Evolutionary conservation across 371 early-diverging fungal genomes (phyloP).

Genomic region (Mortierella polycephala): DNA sequence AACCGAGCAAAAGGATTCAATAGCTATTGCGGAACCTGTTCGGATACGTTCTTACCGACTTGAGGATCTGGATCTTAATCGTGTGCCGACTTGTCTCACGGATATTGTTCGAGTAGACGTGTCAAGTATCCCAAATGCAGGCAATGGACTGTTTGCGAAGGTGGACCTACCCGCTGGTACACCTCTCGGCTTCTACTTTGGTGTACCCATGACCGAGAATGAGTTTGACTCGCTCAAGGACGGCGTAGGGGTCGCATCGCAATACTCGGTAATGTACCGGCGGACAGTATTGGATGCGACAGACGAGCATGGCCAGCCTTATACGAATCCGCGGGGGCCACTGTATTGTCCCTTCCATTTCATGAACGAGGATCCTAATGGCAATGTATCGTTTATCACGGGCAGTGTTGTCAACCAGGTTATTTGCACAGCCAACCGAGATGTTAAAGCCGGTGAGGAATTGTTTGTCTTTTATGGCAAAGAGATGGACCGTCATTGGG

Average conservation of each 20-base stretch:
- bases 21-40: constrained; percentile 10
- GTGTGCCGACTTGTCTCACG: constrained; percentile 62
- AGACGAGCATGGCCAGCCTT: constrained; percentile 78
- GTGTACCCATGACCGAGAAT: constrained; percentile 91
- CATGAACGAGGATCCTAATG: constrained; percentile 77
- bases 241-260: constrained; percentile 77
- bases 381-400: constrained; percentile 79
- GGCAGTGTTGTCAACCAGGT: constrained; percentile 84
- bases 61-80: constrained; percentile 50
- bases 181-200: constrained; percentile 91
- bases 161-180: constrained; percentile 75
- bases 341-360: constrained; percentile 89
- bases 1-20: not conserved
- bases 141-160: constrained; percentile 83
- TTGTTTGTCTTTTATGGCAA: constrained; percentile 86
- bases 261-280: constrained; percentile 86
- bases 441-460: constrained; percentile 80
- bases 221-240: constrained; percentile 90
- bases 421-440: constrained; percentile 74
- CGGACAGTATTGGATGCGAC: constrained; percentile 89
- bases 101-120: constrained; percentile 71
- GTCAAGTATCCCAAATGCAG: constrained; percentile 75
- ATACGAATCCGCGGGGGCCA: constrained; percentile 66
- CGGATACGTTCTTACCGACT: constrained; percentile 20
- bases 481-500: constrained; percentile 59